Conservation (phyloP, 306 rosid species). For the Cucurbita pepo region DNA sequence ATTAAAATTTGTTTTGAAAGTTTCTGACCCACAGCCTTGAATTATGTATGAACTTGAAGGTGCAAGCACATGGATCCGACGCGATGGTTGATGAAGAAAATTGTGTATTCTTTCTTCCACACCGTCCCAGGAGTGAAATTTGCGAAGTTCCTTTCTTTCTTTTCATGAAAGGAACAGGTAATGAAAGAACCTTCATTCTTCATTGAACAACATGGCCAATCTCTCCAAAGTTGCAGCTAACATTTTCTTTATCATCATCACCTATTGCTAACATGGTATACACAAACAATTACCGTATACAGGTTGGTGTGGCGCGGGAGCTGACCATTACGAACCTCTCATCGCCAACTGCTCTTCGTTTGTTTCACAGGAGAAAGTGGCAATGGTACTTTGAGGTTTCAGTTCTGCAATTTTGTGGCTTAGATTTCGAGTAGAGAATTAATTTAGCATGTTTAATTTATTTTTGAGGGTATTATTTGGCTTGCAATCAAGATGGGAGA, state of each 20-base stretch:
- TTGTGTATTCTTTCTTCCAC: conserved; percentile 93
- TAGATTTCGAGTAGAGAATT: conserved; percentile 13
- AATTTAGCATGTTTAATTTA: neutral
- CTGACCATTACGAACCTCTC: conserved; percentile 91
- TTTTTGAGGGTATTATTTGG: neutral
- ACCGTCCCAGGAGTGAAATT: conserved; percentile 77
- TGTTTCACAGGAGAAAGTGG: conserved; percentile 86
- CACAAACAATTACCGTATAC: neutral
- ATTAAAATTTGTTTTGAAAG: neutral
- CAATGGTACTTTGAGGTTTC: conserved; percentile 58
- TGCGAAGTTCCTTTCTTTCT: conserved; percentile 78
- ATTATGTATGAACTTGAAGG: conserved; percentile 27
- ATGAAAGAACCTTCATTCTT: neutral
- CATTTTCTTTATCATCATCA: neutral
- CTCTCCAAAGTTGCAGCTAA: neutral
- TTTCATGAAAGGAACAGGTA: conserved; percentile 99
- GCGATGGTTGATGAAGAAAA: conserved; percentile 98
- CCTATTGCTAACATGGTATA: neutral
- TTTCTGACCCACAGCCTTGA: conserved; percentile 7
- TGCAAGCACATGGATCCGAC: conserved; percentile 95
- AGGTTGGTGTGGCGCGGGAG: conserved; percentile 99
- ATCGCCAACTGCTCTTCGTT: conserved; percentile 56
- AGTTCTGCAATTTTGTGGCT: conserved; percentile 62
- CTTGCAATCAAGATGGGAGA: neutral
- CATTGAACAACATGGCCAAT: neutral